Evolutionary conservation across 2,329 filamentous ascomycete species (phyloP), one percentile per base, ranked within the genome.

Genomic region (Pestalotiopsis sp.): DNA sequence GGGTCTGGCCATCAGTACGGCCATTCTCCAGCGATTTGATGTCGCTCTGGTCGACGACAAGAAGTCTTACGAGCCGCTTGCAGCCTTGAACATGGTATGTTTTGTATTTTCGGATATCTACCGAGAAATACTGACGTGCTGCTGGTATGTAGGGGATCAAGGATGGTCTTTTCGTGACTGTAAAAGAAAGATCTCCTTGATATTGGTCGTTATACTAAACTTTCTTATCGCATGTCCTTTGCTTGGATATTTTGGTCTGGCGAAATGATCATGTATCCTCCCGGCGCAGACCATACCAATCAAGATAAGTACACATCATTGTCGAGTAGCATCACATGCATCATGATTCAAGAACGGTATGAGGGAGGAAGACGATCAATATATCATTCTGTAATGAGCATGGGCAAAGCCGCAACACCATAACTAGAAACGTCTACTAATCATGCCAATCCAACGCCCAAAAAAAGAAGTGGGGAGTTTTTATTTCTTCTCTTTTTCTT

Each of bases 301-400:
- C 31, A 31, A 31, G 2, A 31, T 9, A 52, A 9, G 45, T 17
- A 52, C 4, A 20, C 45, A 52, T 52, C 45, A n/a, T 52, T 17
- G 45, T 52, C 14, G 31, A 9, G 2, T 31, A 7, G 11, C n/a
- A 52, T 17, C 45, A 52, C 17, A 11, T n/a, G 20, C 6, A 20
- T 52, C 6, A 23, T 52, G 45, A 17, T 52, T 0, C 5, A n/a
- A 52, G 20, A n/a, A 52, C 17, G 4, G n/a, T 52, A 52, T 52
- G 45, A 52, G n/a, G 57, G 38, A 31, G 61, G 25, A 64, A 64
- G 61, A 64, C 38, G 39, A 64, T 64, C 39, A 38, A 64, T 49
- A 20, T 64, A 49, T 12, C 61, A 64, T 64, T 64, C 61, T 64
- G 61, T 49, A 38, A 49, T 25, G 38, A 31, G 39, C 61, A n/a